Evolutionary conservation across 1,284 basidiomycete genomes (phyloP).

Genomic region (Xerocomus nothofagi): DNA sequence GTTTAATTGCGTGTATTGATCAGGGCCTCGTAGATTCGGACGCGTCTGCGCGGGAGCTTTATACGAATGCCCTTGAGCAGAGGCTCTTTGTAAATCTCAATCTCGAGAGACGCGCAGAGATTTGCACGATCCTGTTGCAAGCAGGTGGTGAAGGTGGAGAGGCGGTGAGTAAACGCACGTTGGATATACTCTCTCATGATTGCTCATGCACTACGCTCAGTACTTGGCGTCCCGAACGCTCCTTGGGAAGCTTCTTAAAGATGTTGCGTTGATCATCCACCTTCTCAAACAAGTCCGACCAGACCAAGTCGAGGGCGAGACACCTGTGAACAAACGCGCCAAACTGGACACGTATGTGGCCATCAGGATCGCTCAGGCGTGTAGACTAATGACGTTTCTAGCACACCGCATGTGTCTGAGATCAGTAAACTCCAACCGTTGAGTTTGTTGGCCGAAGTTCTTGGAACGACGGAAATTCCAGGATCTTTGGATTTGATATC

Average conservation of each 20-base stretch:
- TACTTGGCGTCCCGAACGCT: slow-evolving; percentile 51
- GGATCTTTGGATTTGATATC: slow-evolving; percentile 74
- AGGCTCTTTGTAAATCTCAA: slow-evolving; percentile 55
- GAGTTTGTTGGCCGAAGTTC: slow-evolving; percentile 69
- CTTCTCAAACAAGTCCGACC: slow-evolving; percentile 62
- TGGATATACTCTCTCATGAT: background rate
- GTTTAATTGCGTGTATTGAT: slow-evolving; percentile 1
- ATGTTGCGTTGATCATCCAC: slow-evolving; percentile 54
- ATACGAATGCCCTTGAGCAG: slow-evolving; percentile 46
- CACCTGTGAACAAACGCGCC: slow-evolving; percentile 60
- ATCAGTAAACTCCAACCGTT: slow-evolving; percentile 46
- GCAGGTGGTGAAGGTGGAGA: slow-evolving; percentile 46
- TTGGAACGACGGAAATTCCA: slow-evolving; percentile 62
- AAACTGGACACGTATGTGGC: slow-evolving; percentile 56
- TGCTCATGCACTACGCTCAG: slow-evolving; percentile 33
- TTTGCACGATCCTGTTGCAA: slow-evolving; percentile 56
- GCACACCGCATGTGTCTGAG: slow-evolving; percentile 27
- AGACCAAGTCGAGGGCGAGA: slow-evolving; percentile 37
- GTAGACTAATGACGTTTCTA: slow-evolving; percentile 10
- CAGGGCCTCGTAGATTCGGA: slow-evolving; percentile 28
- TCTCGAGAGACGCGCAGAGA: slow-evolving; percentile 51
- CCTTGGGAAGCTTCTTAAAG: slow-evolving; percentile 47
- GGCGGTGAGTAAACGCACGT: slow-evolving; percentile 40
- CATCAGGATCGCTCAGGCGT: background rate
- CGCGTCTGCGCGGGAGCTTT: slow-evolving; percentile 37